Percentiles rank a stretch among this genome's conserved stretches.
Conservation (phyloP, 306 rosid genomes). For the Inga laurina region DNA sequence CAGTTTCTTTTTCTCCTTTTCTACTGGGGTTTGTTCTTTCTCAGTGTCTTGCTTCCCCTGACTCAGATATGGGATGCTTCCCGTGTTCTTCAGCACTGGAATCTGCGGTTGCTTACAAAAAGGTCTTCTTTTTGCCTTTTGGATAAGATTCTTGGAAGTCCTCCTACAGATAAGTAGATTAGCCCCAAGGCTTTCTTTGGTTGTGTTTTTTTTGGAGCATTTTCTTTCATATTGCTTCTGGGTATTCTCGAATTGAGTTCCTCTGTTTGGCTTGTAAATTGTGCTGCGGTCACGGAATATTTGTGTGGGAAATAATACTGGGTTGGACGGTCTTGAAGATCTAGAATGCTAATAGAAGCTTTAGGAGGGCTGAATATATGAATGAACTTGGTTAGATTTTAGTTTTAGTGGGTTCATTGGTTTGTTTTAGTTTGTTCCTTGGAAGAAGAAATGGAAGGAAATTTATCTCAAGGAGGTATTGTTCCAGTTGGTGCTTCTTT, state of each 20-base stretch:
- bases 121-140: conserved; percentile 34
- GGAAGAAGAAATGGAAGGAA: conserved; percentile 73
- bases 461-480: conserved; percentile 73
- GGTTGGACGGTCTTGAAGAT: conserved; percentile 21
- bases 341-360: conserved; percentile 25
- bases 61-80: conserved; percentile 26
- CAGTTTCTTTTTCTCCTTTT: neutral
- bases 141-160: conserved; percentile 32
- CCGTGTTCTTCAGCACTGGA: conserved; percentile 31
- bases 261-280: conserved; percentile 22
- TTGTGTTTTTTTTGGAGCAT: neutral
- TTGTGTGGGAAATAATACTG: neutral
- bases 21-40: neutral
- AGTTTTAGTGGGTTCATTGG: conserved; percentile 30
- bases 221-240: conserved; percentile 15
- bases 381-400: conserved; percentile 2
- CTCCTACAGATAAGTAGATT: conserved; percentile 44
- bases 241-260: conserved; percentile 21
- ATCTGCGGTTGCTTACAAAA: conserved; percentile 35
- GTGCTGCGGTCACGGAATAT: conserved; percentile 14
- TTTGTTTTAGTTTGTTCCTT: conserved; percentile 42
- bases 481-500: conserved; percentile 64
- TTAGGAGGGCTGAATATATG: conserved; percentile 18
- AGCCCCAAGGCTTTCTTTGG: conserved; percentile 1
- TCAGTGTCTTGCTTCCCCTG: neutral